Evolutionary conservation across 129 eudicot genomes (phyloP), one percentile per base, ranked within the genome.

Genomic region (Cynara cardunculus): DNA sequence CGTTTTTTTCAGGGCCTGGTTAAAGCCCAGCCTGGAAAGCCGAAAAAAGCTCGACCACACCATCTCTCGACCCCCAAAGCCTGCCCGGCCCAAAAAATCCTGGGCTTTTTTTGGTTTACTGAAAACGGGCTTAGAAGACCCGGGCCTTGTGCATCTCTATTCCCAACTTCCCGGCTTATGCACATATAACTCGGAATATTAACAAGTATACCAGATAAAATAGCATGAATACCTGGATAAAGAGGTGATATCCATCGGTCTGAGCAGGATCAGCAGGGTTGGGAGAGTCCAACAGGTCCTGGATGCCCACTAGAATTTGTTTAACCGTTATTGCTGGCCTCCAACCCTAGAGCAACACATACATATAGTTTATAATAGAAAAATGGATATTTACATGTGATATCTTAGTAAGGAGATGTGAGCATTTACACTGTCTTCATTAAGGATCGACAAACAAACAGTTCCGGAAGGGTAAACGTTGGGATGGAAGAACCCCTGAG

Each of bases 391-490:
- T 34, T 2, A 27, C 19, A 77, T 37, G 9, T 18, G n/a, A 21
- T 27, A 66, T 70, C 6, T 76, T 14, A 41, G 21, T 34, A 19
- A 61, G 13, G 74, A 39, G 19, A 64, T 53, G 22, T 3, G 18
- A 13, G 73, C n/a, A 87, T 95, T 89, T 79, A 94, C 98, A 77
- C 94, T 88, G 77, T 91, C 97, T 87, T 94, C 97, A 65, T 91
- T 94, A 76, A 94, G 96, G 75, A 94, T 94, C 19, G 98, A 94
- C 53, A 94, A 78, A 83, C 97, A 91, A 66, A 94, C 98, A 16
- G 96, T 94, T 81, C 97, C 97, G 62, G 98, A 94, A 8, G 97
- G 98, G 82, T 94, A 94, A 46, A 94, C 97, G 82, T 94, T 94
- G 25, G 97, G 98, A 84, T 94, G 98, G 77, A 94, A 94, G 84